Percentiles rank a stretch among this genome's conserved stretches.
These are phyloP conservation scores for Heritiera littoralis DNA, from an alignment of 345 rosid species.

Conservation along the genomic window DNA sequence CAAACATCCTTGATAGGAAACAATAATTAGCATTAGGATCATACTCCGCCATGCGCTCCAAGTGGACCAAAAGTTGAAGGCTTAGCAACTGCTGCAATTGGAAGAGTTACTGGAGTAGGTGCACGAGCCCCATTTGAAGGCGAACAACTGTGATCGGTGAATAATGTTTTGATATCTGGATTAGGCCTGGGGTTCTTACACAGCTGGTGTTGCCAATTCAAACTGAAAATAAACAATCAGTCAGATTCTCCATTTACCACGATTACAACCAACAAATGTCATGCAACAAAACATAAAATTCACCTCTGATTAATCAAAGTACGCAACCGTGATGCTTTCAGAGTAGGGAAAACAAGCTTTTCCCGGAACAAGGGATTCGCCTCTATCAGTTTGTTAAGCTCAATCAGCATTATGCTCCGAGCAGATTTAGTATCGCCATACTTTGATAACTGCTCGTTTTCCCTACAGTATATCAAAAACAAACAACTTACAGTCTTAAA, in stretches of 20 bases:
- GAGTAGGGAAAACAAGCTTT: slow-evolving; percentile 36
- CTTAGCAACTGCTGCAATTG: slow-evolving; percentile 57
- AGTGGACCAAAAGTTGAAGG: slow-evolving; percentile 52
- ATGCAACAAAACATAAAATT: not conserved
- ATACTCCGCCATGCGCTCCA: slow-evolving; percentile 59
- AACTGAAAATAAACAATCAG: slow-evolving; percentile 34
- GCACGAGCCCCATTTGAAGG: slow-evolving; percentile 69
- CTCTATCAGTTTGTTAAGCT: slow-evolving; percentile 38
- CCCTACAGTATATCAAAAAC: slow-evolving; percentile 22
- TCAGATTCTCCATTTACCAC: not conserved
- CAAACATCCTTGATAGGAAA: not conserved
- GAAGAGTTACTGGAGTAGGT: slow-evolving; percentile 58
- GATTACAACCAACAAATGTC: not conserved
- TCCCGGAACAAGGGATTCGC: slow-evolving; percentile 39
- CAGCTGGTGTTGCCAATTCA: slow-evolving; percentile 81
- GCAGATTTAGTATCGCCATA: slow-evolving; percentile 42
- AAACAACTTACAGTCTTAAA: not conserved
- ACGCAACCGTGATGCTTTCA: slow-evolving; percentile 35
- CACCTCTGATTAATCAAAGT: slow-evolving; percentile 43
- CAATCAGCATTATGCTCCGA: slow-evolving; percentile 35
- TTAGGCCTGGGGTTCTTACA: slow-evolving; percentile 73
- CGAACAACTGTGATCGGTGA: slow-evolving; percentile 56
- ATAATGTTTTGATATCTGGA: slow-evolving; percentile 72
- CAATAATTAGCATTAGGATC: slow-evolving; percentile 13
- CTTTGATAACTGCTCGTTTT: slow-evolving; percentile 38